These are phyloP conservation scores for Acanthamoeba sp. DNA, from an alignment of 208 protist species.

Conservation along the genomic window DNA sequence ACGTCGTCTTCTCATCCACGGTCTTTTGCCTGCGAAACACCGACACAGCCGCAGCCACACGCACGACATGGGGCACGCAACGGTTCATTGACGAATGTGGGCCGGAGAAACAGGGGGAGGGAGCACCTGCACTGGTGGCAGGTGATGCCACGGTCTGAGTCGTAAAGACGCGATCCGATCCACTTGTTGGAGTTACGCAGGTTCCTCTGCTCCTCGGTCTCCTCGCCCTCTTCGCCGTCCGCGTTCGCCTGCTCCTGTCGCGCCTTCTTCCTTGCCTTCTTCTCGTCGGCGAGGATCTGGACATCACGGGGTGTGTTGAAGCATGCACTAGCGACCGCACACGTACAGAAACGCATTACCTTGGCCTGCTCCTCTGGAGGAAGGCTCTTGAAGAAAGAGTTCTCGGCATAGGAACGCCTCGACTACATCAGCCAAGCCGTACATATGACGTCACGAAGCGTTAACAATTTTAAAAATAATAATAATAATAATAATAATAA, in stretches of 20 bases:
- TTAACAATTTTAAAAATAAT: neutral
- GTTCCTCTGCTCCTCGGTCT: neutral
- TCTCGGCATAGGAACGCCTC: conserved; percentile 34
- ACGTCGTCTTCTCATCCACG: conserved; percentile 34
- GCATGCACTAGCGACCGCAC: neutral
- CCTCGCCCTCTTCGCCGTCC: neutral
- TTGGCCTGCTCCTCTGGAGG: conserved; percentile 6
- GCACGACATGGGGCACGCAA: neutral
- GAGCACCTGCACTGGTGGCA: conserved; percentile 60
- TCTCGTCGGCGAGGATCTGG: neutral
- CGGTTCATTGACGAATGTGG: neutral
- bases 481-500: no score
- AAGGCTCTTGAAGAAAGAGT: conserved; percentile 32
- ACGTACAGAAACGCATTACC: neutral
- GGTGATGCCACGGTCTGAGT: conserved; percentile 27
- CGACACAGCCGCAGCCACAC: neutral
- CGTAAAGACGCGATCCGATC: conserved; percentile 33
- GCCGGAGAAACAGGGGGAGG: neutral
- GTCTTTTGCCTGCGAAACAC: conserved; percentile 14
- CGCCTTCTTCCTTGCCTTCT: conserved; percentile 41
- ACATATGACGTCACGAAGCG: no score
- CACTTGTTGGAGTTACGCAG: neutral
- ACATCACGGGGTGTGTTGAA: neutral
- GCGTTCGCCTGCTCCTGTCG: neutral
- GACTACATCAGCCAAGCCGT: neutral